Percentiles rank a stretch among this genome's conserved stretches.
These are phyloP conservation scores for Gnetum montanum DNA, from an alignment of 75 land plant species.

Conservation along the genomic window DNA sequence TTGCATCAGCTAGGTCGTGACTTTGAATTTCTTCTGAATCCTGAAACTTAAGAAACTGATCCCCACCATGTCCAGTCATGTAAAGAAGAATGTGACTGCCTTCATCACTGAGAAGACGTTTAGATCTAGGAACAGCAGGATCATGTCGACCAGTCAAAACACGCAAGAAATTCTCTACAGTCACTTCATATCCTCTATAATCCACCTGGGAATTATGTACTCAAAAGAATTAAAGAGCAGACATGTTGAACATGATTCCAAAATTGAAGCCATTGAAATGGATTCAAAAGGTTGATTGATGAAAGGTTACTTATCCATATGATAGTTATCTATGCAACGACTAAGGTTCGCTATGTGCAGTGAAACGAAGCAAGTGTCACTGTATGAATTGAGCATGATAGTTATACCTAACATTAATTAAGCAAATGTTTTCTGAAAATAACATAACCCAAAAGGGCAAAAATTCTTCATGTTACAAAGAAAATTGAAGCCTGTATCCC, in stretches of 20 bases:
- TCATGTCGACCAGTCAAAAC: slow-evolving; percentile 96
- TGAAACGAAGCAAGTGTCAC: too few species aligned
- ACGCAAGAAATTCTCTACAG: slow-evolving; percentile 89
- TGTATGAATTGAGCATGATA: too few species aligned
- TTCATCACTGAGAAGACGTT: slow-evolving; percentile 95
- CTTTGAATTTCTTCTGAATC: slow-evolving; percentile 98
- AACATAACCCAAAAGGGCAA: too few species aligned
- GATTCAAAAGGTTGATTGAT: not conserved
- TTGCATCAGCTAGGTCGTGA: slow-evolving; percentile 97
- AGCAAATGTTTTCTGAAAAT: too few species aligned
- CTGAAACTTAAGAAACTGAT: slow-evolving; percentile 92
- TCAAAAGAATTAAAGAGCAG: not conserved
- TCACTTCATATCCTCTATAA: slow-evolving; percentile 98
- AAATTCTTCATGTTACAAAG: too few species aligned
- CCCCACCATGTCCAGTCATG: slow-evolving; percentile 99
- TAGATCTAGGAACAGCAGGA: slow-evolving; percentile 90
- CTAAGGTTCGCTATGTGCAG: too few species aligned
- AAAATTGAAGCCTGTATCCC: too few species aligned
- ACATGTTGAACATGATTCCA: not conserved
- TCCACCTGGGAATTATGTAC: slow-evolving; percentile 58
- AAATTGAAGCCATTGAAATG: not conserved
- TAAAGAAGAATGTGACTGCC: slow-evolving; percentile 85
- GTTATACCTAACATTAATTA: too few species aligned
- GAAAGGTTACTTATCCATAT: not conserved
- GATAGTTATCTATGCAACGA: too few species aligned